Evolutionary conservation across 805 yeast species (phyloP).

Genomic region (Candida verbasci): DNA sequence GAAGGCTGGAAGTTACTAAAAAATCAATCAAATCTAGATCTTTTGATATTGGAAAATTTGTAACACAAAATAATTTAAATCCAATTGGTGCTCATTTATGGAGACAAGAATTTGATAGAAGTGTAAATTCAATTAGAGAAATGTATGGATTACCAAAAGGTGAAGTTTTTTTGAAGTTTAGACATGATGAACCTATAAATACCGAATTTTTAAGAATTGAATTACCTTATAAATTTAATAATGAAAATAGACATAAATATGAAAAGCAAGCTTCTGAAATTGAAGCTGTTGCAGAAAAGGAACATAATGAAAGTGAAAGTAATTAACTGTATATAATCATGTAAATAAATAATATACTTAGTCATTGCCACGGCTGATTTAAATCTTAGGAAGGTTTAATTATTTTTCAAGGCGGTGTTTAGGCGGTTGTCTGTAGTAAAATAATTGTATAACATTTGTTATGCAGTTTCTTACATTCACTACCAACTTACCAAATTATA

Average conservation of each 20-base stretch:
- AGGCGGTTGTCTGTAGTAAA: too few species aligned
- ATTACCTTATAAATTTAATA: background rate
- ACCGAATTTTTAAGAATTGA: slow-evolving; percentile 1
- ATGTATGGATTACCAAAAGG: slow-evolving; percentile 73
- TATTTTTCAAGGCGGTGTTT: background rate
- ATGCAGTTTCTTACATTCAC: background rate
- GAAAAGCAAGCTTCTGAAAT: slow-evolving; percentile 3
- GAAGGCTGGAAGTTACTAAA: slow-evolving; percentile 8
- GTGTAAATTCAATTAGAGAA: slow-evolving; percentile 63
- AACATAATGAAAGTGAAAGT: slow-evolving; percentile 4
- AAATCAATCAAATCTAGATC: slow-evolving; percentile 32
- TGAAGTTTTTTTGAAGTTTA: slow-evolving; percentile 65
- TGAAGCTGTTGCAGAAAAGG: slow-evolving; percentile 3
- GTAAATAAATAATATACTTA: background rate
- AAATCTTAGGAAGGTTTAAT: background rate
- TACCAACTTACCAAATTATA: background rate
- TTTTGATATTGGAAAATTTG: slow-evolving; percentile 75
- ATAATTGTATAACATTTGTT: slow-evolving; percentile 1
- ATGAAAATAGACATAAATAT: background rate
- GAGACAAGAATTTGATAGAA: slow-evolving; percentile 81
- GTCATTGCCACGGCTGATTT: background rate
- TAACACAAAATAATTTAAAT: slow-evolving; percentile 46
- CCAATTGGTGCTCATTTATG: slow-evolving; percentile 91
- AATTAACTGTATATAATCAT: slow-evolving; percentile 1
- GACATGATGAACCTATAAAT: slow-evolving; percentile 20